These are phyloP conservation scores for Wallacemonas collosoma DNA, from an alignment of 208 protist species.

Conservation along the genomic window DNA sequence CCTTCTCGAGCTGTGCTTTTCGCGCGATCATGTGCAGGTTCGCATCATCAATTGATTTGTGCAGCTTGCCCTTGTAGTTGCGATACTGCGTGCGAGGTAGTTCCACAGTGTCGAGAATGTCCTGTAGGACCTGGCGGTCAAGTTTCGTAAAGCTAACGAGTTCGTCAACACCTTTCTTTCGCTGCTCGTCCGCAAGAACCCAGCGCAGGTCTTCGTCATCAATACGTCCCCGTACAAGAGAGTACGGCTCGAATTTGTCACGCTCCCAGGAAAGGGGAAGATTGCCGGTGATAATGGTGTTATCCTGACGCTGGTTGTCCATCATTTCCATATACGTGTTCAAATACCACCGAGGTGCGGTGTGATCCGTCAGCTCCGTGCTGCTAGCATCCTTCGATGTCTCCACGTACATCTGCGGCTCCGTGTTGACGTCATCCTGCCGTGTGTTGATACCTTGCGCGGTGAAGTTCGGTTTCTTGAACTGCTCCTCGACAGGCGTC, in stretches of 20 bases:
- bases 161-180: constrained; percentile 61
- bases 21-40: constrained; percentile 74
- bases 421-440: constrained; percentile 83
- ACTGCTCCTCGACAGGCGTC: constrained; percentile 76
- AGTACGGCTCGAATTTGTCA: constrained; percentile 86
- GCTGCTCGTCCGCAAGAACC: constrained; percentile 65
- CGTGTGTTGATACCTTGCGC: constrained; percentile 82
- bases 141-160: constrained; percentile 71
- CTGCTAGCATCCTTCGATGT: constrained; percentile 78
- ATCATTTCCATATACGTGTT: constrained; percentile 90
- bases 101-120: constrained; percentile 85
- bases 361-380: constrained; percentile 83
- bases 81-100: constrained; percentile 79
- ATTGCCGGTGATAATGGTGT: constrained; percentile 74
- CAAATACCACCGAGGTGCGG: constrained; percentile 78
- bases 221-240: constrained; percentile 77
- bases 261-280: constrained; percentile 79
- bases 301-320: constrained; percentile 73
- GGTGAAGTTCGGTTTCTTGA: constrained; percentile 79
- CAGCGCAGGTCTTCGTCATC: constrained; percentile 86
- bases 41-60: constrained; percentile 82
- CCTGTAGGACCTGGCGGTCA: constrained; percentile 68
- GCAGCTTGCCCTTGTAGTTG: constrained; percentile 89
- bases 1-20: constrained; percentile 77
- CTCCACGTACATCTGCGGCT: constrained; percentile 88